Base-by-base conservation (phyloP, 2,329 filamentous ascomycete species). In the Claviceps fusiformis region DNA sequence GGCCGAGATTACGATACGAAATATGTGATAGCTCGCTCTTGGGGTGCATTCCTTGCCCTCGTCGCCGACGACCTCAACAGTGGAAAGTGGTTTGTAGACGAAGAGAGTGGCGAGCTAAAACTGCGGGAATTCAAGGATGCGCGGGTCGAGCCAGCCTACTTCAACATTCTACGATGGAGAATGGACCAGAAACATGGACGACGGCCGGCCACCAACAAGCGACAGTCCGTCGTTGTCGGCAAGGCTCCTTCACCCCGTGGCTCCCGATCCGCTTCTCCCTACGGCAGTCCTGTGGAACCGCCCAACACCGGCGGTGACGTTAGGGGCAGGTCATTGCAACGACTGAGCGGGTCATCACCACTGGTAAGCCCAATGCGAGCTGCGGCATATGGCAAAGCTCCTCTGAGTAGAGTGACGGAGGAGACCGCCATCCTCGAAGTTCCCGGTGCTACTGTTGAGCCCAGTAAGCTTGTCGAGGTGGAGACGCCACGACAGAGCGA, bases 1-100 rank as follows among this genome's bases (percentile, higher is more conserved):
- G 93, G 93, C 52, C 89, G 93, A 58, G 93, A 98, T 73, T 98
- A 95, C 71, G 93, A 98, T 68, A 95, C 89, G 71, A 98, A 98
- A 74, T 98, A 95, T 67, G 93, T 98, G 7, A 80, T 98, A 55
- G 88, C 93, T 35, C 83, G 88, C 58, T 97, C 92, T 1, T 98
- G 93, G 93, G 82, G 84, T 17, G 80, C 86, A 10, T 91, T 98
- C 66, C 73, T 98, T 24, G 90, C 90, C 52, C 81, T 84, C 37
- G 81, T 96, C 7, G 90, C 93, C 35, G 93, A 98, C 65, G 93
- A 98, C 65, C 75, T 98, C 63, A 83, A 81, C 72, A 93, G 88
- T 62, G 87, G 89, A 59, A 95, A 95, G 70, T 91, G 89, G 76
- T 87, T 83, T 63, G 87, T 98, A 54, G 91, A 97, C 60, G 93